Evolutionary conservation across 768 basidiomycete genomes (phyloP).

Genomic region (Tricholoma furcatifolium): DNA sequence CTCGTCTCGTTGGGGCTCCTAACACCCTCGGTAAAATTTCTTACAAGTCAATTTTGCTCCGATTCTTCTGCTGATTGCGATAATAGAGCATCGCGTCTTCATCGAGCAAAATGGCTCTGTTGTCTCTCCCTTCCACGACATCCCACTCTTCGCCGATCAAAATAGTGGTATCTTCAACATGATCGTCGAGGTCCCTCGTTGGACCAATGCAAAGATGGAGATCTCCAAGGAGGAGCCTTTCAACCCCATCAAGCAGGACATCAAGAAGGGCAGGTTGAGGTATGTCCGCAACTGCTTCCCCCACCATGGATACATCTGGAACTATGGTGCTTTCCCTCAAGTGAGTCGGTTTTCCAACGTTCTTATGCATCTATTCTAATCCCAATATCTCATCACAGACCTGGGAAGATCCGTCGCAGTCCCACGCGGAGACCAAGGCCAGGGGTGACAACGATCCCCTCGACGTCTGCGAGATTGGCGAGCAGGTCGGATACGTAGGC

Average conservation of each 20-base stretch:
- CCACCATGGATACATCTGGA: slow-evolving; percentile 99
- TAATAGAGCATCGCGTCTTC: slow-evolving; percentile 89
- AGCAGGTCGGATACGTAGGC: slow-evolving; percentile 94
- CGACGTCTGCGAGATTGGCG: slow-evolving; percentile 99
- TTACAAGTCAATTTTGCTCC: slow-evolving; percentile 11
- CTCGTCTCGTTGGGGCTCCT: slow-evolving; percentile 81
- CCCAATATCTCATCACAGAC: slow-evolving; percentile 52
- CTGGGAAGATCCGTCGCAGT: slow-evolving; percentile 91
- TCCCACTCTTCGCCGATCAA: slow-evolving; percentile 97
- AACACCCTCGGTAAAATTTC: slow-evolving; percentile 82
- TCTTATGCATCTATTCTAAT: background rate
- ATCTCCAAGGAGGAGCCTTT: slow-evolving; percentile 98
- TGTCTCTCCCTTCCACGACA: slow-evolving; percentile 90
- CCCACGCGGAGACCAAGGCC: slow-evolving; percentile 97
- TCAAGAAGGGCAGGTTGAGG: slow-evolving; percentile 94
- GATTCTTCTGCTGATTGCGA: slow-evolving; percentile 17
- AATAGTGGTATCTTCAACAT: slow-evolving; percentile 97
- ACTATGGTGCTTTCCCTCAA: slow-evolving; percentile 99
- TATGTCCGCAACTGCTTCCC: slow-evolving; percentile 99
- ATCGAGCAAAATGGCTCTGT: slow-evolving; percentile 87
- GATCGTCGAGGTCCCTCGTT: slow-evolving; percentile 97
- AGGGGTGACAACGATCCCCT: slow-evolving; percentile 99
- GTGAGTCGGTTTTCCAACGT: slow-evolving; percentile 35
- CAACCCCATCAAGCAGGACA: slow-evolving; percentile 99
- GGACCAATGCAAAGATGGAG: slow-evolving; percentile 99